Conservation (phyloP, 2,329 filamentous ascomycete genomes). For the Exophiala calicioides region DNA sequence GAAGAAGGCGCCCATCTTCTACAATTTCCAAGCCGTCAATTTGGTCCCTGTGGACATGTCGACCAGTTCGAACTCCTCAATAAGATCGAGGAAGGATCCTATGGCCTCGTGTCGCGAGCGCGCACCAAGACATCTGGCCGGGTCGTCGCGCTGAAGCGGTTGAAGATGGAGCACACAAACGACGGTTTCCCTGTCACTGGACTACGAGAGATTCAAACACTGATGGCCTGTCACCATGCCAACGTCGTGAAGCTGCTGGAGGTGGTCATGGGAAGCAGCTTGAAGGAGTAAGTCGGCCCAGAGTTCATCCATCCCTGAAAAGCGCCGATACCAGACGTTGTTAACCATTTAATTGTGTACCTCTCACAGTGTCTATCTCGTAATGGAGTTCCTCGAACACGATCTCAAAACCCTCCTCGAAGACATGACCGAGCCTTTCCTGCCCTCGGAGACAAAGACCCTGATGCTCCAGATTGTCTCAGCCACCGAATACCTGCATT, state of each 20-base stretch:
- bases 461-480: constrained; percentile 79
- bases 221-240: constrained; percentile 74
- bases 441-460: constrained; percentile 89
- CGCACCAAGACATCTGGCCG: constrained; percentile 71
- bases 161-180: constrained; percentile 75
- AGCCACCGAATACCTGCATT: constrained; percentile 82
- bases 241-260: constrained; percentile 83
- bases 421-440: constrained; percentile 91
- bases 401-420: constrained; percentile 91
- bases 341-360: constrained; percentile 37
- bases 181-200: constrained; percentile 93
- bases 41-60: constrained; percentile 73
- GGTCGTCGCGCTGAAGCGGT: constrained; percentile 87
- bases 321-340: constrained; percentile 38
- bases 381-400: constrained; percentile 97
- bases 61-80: constrained; percentile 91
- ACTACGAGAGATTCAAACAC: constrained; percentile 86
- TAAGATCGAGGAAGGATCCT: constrained; percentile 95
- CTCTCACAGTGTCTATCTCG: constrained; percentile 73
- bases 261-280: constrained; percentile 72
- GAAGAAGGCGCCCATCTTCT: constrained; percentile 58
- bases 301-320: constrained; percentile 35
- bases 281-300: constrained; percentile 55
- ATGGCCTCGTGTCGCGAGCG: constrained; percentile 89
- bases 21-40: constrained; percentile 68